These are phyloP conservation scores for Coleophoma eucalyptorum DNA, from an alignment of 2,329 filamentous ascomycete species.

Conservation along the genomic window DNA sequence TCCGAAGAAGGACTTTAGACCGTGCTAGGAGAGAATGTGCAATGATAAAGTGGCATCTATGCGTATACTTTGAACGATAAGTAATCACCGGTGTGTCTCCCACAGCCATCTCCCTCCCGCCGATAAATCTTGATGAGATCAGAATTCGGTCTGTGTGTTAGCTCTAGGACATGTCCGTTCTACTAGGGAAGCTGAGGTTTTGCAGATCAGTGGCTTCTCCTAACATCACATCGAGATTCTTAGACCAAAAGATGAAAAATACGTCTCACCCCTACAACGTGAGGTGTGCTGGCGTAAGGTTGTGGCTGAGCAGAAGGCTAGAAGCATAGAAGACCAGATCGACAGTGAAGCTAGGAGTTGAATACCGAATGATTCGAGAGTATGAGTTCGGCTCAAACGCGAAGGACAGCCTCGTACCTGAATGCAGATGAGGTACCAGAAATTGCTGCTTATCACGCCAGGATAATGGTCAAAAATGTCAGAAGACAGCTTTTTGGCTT, in stretches of 20 bases:
- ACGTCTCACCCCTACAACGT: neutral
- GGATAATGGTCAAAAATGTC: too few relatives aligned
- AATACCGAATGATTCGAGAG: neutral
- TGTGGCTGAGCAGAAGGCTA: conserved; percentile 1
- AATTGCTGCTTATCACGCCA: too few relatives aligned
- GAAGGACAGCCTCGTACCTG: too few relatives aligned
- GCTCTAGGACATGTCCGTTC: neutral
- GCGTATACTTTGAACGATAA: too few relatives aligned
- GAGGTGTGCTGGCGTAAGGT: neutral
- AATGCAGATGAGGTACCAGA: too few relatives aligned
- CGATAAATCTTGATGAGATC: neutral
- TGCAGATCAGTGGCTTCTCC: neutral
- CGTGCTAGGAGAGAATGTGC: too few relatives aligned
- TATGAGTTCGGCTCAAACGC: neutral
- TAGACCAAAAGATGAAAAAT: neutral
- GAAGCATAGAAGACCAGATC: neutral
- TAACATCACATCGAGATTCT: neutral
- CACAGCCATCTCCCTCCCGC: neutral
- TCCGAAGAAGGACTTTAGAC: too few relatives aligned
- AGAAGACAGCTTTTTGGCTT: too few relatives aligned
- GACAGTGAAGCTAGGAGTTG: neutral
- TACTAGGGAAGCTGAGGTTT: neutral
- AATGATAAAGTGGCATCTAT: too few relatives aligned
- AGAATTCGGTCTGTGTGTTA: neutral
- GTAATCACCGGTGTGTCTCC: neutral